These are phyloP conservation scores for Backusella luteola DNA, from an alignment of 192 early-diverging fungal genomes.

Conservation along the genomic window DNA sequence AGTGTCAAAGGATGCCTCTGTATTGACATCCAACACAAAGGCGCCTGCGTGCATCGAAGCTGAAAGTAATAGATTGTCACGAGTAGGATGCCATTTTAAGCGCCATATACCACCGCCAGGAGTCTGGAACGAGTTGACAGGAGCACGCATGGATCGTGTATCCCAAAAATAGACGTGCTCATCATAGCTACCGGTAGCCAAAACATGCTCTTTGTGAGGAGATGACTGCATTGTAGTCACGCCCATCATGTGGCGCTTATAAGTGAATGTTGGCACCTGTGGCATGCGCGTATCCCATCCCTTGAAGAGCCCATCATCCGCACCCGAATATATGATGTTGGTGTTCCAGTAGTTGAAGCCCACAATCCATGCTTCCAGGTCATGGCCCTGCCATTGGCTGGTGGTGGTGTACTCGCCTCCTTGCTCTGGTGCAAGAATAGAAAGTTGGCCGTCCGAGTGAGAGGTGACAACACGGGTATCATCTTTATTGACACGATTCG, in stretches of 20 bases:
- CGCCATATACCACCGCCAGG: slow-evolving; percentile 96
- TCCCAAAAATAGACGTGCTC: slow-evolving; percentile 91
- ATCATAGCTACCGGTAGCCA: slow-evolving; percentile 95
- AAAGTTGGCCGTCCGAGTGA: slow-evolving; percentile 74
- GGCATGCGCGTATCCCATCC: slow-evolving; percentile 82
- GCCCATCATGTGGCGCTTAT: slow-evolving; percentile 80
- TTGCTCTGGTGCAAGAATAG: slow-evolving; percentile 47
- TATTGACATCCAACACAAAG: slow-evolving; percentile 65
- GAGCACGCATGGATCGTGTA: slow-evolving; percentile 75
- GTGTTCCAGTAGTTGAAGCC: slow-evolving; percentile 86
- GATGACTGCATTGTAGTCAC: slow-evolving; percentile 89
- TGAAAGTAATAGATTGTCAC: slow-evolving; percentile 59
- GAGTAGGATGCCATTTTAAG: slow-evolving; percentile 89
- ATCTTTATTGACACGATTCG: slow-evolving; percentile 50
- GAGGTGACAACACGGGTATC: slow-evolving; percentile 56
- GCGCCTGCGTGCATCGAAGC: slow-evolving; percentile 94
- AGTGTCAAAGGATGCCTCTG: not conserved
- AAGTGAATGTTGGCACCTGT: slow-evolving; percentile 57
- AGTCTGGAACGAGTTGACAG: slow-evolving; percentile 63
- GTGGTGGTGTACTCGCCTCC: slow-evolving; percentile 29
- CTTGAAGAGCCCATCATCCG: slow-evolving; percentile 85
- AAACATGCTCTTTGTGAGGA: slow-evolving; percentile 70
- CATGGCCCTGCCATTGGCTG: slow-evolving; percentile 77
- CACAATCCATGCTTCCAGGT: slow-evolving; percentile 91
- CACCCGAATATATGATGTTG: slow-evolving; percentile 70